Conservation (phyloP, 441 rosid genomes). For the Aquilaria agallochum region DNA sequence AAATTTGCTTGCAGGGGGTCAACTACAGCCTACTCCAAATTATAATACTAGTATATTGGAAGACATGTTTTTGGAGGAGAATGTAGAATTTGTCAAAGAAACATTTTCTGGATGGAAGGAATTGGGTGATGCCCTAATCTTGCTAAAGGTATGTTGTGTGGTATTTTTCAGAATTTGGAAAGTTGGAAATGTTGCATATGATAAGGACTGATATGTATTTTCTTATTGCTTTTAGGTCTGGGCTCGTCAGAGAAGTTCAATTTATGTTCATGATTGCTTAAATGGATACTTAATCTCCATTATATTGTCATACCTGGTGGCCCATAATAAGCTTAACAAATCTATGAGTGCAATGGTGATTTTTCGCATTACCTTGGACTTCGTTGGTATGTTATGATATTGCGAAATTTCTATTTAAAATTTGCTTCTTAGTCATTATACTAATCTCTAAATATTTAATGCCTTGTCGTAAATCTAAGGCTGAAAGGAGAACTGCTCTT, state of each 20-base stretch:
- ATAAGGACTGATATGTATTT: conserved; percentile 1
- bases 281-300: conserved; percentile 75
- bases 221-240: conserved; percentile 53
- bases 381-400: conserved; percentile 55
- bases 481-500: too few relatives aligned
- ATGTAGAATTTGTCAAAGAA: conserved; percentile 53
- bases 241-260: conserved; percentile 85
- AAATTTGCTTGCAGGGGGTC: conserved; percentile 37
- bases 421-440: too few relatives aligned
- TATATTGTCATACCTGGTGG: conserved; percentile 67
- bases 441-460: too few relatives aligned
- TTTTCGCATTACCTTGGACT: conserved; percentile 64
- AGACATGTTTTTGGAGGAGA: conserved; percentile 74
- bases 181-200: conserved; percentile 1
- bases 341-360: conserved; percentile 74
- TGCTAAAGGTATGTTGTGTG: conserved; percentile 56
- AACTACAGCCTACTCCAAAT: conserved; percentile 53
- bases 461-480: too few relatives aligned
- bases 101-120: conserved; percentile 58
- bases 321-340: conserved; percentile 47
- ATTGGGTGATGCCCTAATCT: conserved; percentile 62
- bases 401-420: background rate
- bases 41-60: conserved; percentile 86
- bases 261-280: conserved; percentile 71
- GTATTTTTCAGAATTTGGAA: conserved; percentile 6